Conservation (phyloP, 805 yeast species). For the Pichia occidentalis region DNA sequence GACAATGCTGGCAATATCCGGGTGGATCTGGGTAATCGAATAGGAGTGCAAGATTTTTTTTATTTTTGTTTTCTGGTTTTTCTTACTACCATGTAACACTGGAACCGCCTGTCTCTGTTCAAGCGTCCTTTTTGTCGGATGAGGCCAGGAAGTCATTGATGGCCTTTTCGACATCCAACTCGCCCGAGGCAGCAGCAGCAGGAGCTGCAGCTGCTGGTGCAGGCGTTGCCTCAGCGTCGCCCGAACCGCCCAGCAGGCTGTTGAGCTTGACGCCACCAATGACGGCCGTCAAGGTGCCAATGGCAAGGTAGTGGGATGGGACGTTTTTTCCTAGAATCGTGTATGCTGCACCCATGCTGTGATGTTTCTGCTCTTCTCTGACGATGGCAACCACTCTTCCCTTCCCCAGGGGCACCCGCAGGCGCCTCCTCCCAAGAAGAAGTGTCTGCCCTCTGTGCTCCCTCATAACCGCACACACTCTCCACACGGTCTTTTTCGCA, state of each 20-base stretch:
- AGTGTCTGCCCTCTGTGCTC: too few species aligned
- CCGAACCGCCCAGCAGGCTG: constrained; percentile 29
- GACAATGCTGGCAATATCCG: too few species aligned
- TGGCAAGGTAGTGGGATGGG: constrained; percentile 76
- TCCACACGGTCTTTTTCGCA: too few species aligned
- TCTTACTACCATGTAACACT: too few species aligned
- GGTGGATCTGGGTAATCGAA: too few species aligned
- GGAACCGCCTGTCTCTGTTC: not conserved
- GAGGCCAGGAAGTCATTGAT: constrained; percentile 28
- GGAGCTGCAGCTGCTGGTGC: constrained; percentile 12
- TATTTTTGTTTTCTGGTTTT: too few species aligned
- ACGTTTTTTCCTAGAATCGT: constrained; percentile 76
- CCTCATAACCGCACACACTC: too few species aligned
- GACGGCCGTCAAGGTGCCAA: constrained; percentile 70
- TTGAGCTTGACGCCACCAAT: constrained; percentile 38
- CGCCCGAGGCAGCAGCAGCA: constrained; percentile 16
- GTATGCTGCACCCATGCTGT: constrained; percentile 75
- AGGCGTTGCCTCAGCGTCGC: constrained; percentile 34
- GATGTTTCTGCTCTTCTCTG: too few species aligned
- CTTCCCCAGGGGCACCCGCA: too few species aligned
- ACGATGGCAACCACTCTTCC: too few species aligned
- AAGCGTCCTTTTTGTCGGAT: constrained; percentile 19
- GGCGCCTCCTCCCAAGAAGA: too few species aligned
- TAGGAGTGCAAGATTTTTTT: too few species aligned
- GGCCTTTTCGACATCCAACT: constrained; percentile 29